Evolutionary conservation across 1,284 basidiomycete genomes (phyloP).

Genomic region (Trametes hirsuta): DNA sequence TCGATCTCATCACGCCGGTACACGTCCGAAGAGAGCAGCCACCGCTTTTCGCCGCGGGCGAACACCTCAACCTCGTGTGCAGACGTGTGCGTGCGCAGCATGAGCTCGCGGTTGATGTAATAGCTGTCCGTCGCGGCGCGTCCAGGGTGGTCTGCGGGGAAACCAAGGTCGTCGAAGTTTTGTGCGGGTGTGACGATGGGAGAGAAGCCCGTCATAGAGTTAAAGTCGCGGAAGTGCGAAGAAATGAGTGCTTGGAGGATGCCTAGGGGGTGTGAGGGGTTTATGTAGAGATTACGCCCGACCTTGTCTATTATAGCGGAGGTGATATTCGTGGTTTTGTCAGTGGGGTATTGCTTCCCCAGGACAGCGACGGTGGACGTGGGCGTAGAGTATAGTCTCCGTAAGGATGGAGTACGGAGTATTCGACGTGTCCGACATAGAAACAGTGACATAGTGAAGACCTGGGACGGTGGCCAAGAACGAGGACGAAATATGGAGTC

Average conservation of each 20-base stretch:
- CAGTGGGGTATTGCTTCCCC: constrained; percentile 65
- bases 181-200: constrained; percentile 90
- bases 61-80: constrained; percentile 98
- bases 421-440: constrained; percentile 14
- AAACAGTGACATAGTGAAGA: constrained; percentile 11
- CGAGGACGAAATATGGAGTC: too few species aligned
- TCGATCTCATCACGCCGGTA: constrained; percentile 99
- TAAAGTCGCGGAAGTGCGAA: constrained; percentile 75
- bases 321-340: constrained; percentile 86
- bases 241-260: constrained; percentile 89
- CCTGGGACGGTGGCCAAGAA: background rate
- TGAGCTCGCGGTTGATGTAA: constrained; percentile 88
- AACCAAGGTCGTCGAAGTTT: constrained; percentile 98
- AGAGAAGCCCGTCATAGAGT: constrained; percentile 72
- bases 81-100: constrained; percentile 97
- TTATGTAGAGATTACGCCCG: constrained; percentile 72
- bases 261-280: constrained; percentile 82
- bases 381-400: constrained; percentile 24
- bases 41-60: constrained; percentile 72
- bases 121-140: constrained; percentile 91
- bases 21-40: constrained; percentile 97
- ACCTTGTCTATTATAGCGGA: constrained; percentile 82
- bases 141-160: constrained; percentile 93
- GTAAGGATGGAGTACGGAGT: constrained; percentile 7
- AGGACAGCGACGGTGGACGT: constrained; percentile 41